Conservation (phyloP, 345 rosid species). For the Moricandia arvensis region DNA sequence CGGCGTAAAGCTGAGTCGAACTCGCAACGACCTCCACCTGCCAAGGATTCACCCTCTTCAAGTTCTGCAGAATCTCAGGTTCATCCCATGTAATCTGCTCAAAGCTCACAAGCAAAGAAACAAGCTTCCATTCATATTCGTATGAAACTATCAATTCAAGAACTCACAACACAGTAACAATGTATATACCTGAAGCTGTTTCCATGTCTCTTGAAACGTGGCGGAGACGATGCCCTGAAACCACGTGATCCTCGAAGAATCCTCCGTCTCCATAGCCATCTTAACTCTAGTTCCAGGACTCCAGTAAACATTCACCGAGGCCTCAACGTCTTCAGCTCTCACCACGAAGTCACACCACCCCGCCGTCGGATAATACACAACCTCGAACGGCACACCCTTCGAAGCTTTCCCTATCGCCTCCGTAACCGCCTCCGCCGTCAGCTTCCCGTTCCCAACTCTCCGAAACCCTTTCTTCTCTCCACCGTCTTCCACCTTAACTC, state of each 20-base stretch:
- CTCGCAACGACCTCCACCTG: constrained; percentile 60
- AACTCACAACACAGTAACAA: neutral
- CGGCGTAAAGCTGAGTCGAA: constrained; percentile 42
- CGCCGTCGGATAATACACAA: constrained; percentile 72
- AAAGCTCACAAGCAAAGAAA: neutral
- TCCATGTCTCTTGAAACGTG: constrained; percentile 55
- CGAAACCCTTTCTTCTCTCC: constrained; percentile 31
- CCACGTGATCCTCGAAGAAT: constrained; percentile 72
- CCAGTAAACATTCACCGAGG: constrained; percentile 52
- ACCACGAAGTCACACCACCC: constrained; percentile 80
- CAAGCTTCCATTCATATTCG: neutral
- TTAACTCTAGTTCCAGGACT: constrained; percentile 71
- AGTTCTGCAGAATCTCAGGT: constrained; percentile 65
- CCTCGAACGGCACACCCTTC: constrained; percentile 62
- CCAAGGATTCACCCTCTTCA: constrained; percentile 85
- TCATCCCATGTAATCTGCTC: constrained; percentile 87
- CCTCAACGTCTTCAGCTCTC: constrained; percentile 71
- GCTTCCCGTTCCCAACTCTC: constrained; percentile 48
- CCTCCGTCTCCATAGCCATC: constrained; percentile 82
- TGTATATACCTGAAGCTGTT: constrained; percentile 71
- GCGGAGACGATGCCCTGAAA: constrained; percentile 68
- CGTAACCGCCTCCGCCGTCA: constrained; percentile 51
- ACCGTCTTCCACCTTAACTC: constrained; percentile 15
- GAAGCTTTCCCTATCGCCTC: constrained; percentile 60
- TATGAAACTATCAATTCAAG: neutral